phyloP scores from a whole-genome alignment of 805 yeast species.

The Kazachstania taianensis region DNA sequence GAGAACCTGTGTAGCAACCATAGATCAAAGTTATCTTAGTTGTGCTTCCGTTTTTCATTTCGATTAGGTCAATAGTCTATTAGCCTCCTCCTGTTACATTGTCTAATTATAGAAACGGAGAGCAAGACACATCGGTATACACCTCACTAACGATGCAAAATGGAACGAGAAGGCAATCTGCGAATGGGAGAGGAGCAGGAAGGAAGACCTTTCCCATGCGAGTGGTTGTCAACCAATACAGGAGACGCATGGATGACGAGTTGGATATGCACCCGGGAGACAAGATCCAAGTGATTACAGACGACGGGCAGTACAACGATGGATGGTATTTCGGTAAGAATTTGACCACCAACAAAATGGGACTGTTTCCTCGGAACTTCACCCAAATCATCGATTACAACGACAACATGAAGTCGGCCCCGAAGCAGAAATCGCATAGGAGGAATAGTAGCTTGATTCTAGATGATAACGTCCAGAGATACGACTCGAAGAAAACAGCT shows the following conservation, averaged over 20 bases:
- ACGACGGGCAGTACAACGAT: slow-evolving; percentile 86
- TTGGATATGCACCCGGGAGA: slow-evolving; percentile 72
- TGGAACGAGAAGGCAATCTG: background rate
- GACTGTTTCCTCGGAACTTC: slow-evolving; percentile 83
- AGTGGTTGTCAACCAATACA: slow-evolving; percentile 72
- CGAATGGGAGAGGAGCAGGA: background rate
- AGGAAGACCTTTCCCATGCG: slow-evolving; percentile 2
- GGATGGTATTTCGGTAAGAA: slow-evolving; percentile 95
- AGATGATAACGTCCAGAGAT: background rate
- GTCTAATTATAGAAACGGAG: too few relatives aligned
- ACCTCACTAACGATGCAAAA: too few relatives aligned
- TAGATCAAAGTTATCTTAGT: too few relatives aligned
- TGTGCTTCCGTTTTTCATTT: too few relatives aligned
- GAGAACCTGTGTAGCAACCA: too few relatives aligned
- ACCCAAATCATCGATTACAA: slow-evolving; percentile 42
- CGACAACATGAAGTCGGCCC: slow-evolving; percentile 28
- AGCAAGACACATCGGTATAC: too few relatives aligned
- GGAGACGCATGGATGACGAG: slow-evolving; percentile 84
- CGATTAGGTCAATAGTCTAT: too few relatives aligned
- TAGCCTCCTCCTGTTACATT: too few relatives aligned
- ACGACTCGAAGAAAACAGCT: background rate
- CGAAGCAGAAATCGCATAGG: slow-evolving; percentile 44
- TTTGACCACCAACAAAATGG: slow-evolving; percentile 57
- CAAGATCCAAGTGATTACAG: slow-evolving; percentile 76
- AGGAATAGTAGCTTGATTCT: slow-evolving; percentile 20